Evolutionary conservation across 202 grass and related monocot genomes (phyloP).

Genomic region (Eragrostis tef): DNA sequence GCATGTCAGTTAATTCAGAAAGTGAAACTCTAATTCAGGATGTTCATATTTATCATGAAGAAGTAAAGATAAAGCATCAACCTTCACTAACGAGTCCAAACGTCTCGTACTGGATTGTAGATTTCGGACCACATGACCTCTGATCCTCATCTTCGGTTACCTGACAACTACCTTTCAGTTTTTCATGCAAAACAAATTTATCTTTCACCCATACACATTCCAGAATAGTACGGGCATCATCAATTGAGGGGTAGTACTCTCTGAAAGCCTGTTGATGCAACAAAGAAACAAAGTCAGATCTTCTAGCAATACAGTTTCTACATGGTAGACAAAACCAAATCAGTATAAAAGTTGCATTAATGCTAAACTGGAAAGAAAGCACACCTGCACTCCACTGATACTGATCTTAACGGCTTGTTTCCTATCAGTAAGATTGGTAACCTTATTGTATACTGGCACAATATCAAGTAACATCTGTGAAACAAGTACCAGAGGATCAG

Average conservation of each 20-base stretch:
- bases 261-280: constrained; percentile 64
- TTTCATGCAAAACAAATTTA: constrained; percentile 87
- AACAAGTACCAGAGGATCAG: constrained; percentile 36
- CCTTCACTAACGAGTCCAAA: constrained; percentile 59
- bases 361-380: constrained; percentile 41
- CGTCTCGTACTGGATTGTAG: constrained; percentile 65
- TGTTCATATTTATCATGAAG: constrained; percentile 34
- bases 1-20: constrained; percentile 29
- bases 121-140: constrained; percentile 36
- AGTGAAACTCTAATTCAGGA: constrained; percentile 19
- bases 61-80: constrained; percentile 44
- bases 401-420: constrained; percentile 80
- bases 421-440: constrained; percentile 66
- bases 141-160: constrained; percentile 50
- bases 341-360: background rate
- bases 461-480: constrained; percentile 79
- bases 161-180: constrained; percentile 50
- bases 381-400: constrained; percentile 67
- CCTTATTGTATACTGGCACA: constrained; percentile 75
- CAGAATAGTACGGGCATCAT: constrained; percentile 51
- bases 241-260: constrained; percentile 70
- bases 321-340: constrained; percentile 26
- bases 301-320: constrained; percentile 29
- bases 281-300: constrained; percentile 26
- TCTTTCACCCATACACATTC: constrained; percentile 82